phyloP scores from a whole-genome alignment of 2,329 filamentous ascomycete species.

The Beauveria sp. region DNA sequence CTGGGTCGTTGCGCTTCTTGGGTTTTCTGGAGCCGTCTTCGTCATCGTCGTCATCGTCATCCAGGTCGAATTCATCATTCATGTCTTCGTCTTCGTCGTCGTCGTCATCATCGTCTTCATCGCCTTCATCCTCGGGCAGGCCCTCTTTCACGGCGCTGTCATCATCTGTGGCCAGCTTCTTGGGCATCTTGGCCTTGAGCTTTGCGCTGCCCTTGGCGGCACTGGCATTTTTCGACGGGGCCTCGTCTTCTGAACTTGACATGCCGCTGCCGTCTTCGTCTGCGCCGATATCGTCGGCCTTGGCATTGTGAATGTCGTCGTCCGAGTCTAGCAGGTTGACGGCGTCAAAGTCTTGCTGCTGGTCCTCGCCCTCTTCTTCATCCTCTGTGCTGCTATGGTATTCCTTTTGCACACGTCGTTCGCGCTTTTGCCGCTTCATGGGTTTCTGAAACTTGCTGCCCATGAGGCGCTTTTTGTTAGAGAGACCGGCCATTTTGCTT shows the following conservation, averaged over 20 bases:
- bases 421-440: conserved; percentile 44
- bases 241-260: conserved; percentile 31
- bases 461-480: conserved; percentile 26
- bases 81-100: conserved; percentile 34
- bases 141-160: conserved; percentile 24
- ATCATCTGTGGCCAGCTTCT: conserved; percentile 27
- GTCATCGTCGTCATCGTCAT: conserved; percentile 20
- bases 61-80: conserved; percentile 26
- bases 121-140: conserved; percentile 19
- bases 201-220: conserved; percentile 22
- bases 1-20: conserved; percentile 86
- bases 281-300: conserved; percentile 40
- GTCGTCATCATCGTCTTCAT: conserved; percentile 16
- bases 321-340: conserved; percentile 51
- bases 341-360: conserved; percentile 37
- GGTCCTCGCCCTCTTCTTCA: conserved; percentile 25
- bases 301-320: conserved; percentile 47
- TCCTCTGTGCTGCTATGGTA: conserved; percentile 48
- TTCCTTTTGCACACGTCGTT: conserved; percentile 29
- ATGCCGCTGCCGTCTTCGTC: conserved; percentile 29
- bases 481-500: conserved; percentile 25
- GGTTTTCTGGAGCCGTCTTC: conserved; percentile 33
- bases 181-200: conserved; percentile 20
- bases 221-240: conserved; percentile 21
- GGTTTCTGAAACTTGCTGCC: conserved; percentile 31